Evolutionary conservation across 1,139 yeast species (phyloP).

Genomic region (Hemisphaericaspora xylofermentans): DNA sequence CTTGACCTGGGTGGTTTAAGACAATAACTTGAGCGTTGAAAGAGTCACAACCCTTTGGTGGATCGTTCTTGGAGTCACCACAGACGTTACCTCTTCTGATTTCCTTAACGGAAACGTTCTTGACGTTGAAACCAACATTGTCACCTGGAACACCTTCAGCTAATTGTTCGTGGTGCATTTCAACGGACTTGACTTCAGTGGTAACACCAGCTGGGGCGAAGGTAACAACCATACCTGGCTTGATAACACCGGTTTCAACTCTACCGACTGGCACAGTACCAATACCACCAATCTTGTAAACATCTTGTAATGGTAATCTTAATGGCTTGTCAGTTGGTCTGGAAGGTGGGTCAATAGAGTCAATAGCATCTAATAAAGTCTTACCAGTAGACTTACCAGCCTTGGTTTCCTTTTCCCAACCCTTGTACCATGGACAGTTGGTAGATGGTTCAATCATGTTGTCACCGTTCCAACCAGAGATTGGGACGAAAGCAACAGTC

Average conservation of each 20-base stretch:
- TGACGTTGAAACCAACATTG: conserved; percentile 93
- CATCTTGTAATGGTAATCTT: conserved; percentile 90
- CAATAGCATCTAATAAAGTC: conserved; percentile 86
- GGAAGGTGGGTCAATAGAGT: conserved; percentile 79
- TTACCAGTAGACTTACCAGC: conserved; percentile 76
- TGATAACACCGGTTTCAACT: conserved; percentile 89
- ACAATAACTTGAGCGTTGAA: conserved; percentile 89
- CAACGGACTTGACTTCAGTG: conserved; percentile 91
- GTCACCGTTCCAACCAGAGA: conserved; percentile 95
- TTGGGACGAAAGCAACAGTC: conserved; percentile 89
- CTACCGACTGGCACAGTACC: conserved; percentile 95
- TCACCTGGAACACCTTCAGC: conserved; percentile 89
- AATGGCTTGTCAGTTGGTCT: conserved; percentile 90
- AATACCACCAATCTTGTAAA: conserved; percentile 91
- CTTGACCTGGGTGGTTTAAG: conserved; percentile 93
- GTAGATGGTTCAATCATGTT: conserved; percentile 83
- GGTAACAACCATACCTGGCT: conserved; percentile 89
- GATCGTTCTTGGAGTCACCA: conserved; percentile 95
- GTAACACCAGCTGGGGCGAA: conserved; percentile 92
- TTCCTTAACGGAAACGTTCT: conserved; percentile 92
- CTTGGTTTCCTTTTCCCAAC: conserved; percentile 86
- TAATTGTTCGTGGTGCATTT: conserved; percentile 91
- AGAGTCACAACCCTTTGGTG: conserved; percentile 80
- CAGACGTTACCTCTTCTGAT: conserved; percentile 94
- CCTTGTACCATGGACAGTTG: conserved; percentile 92